Evolutionary conservation across 441 rosid genomes (phyloP).

Genomic region (Croton setiger): DNA sequence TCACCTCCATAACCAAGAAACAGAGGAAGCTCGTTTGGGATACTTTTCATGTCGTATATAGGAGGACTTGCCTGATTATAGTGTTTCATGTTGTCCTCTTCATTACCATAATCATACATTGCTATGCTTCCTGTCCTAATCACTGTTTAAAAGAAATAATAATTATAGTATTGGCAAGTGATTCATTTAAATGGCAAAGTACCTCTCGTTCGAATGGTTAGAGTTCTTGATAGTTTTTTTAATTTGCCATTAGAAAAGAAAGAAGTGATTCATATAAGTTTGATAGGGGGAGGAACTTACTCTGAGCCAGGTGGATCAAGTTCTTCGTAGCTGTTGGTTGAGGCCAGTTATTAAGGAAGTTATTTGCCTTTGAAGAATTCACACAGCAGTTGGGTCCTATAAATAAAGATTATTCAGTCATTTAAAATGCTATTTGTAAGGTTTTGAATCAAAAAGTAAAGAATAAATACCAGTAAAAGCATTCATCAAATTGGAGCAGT

Average conservation of each 20-base stretch:
- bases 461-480: constrained; percentile 34
- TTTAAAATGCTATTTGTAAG: too few species aligned
- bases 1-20: constrained; percentile 68
- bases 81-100: constrained; percentile 40
- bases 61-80: constrained; percentile 45
- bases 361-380: constrained; percentile 29
- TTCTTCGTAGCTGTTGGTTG: constrained; percentile 48
- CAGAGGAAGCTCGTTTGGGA: constrained; percentile 62
- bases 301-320: constrained; percentile 45
- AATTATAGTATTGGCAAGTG: too few species aligned
- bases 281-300: constrained; percentile 34
- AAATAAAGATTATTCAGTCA: too few species aligned
- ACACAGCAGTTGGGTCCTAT: constrained; percentile 44
- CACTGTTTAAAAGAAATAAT: constrained; percentile 25
- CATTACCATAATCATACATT: constrained; percentile 44
- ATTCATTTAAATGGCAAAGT: too few species aligned
- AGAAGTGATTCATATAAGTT: too few species aligned
- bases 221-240: too few species aligned
- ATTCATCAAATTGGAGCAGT: constrained; percentile 32
- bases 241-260: too few species aligned
- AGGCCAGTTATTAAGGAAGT: constrained; percentile 29
- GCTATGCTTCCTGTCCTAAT: constrained; percentile 34
- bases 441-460: too few species aligned
- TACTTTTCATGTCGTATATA: constrained; percentile 38
- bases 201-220: too few species aligned